Percentiles rank a stretch among this genome's conserved stretches.
phyloP scores from a whole-genome alignment of 2,329 filamentous ascomycete genomes.

The Penicillium hordei region DNA sequence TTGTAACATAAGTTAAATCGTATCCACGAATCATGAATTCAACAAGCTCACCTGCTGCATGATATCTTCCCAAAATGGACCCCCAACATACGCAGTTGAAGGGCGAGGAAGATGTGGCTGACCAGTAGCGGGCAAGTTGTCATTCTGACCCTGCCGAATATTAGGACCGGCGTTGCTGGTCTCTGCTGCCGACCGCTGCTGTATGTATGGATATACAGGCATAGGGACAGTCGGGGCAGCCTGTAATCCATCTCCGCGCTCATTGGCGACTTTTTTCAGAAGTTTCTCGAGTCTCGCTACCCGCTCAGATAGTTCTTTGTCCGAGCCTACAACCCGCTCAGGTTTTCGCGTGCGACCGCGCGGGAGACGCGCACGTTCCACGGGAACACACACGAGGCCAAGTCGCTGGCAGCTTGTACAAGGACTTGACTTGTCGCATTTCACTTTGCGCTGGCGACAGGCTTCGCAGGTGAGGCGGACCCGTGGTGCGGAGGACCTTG shows the following conservation, averaged over 20 bases:
- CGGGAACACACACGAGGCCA: slow-evolving; percentile 29
- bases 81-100: slow-evolving; percentile 20
- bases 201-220: not conserved
- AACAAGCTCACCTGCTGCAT: slow-evolving; percentile 25
- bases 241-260: slow-evolving; percentile 1
- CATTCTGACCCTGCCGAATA: slow-evolving; percentile 6
- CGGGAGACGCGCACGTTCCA: slow-evolving; percentile 34
- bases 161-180: slow-evolving; percentile 9
- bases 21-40: too few relatives aligned
- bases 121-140: not conserved
- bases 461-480: slow-evolving; percentile 34
- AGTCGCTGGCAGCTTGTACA: slow-evolving; percentile 33
- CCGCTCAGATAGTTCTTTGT: slow-evolving; percentile 24
- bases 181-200: not conserved
- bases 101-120: slow-evolving; percentile 16
- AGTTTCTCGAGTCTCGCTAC: slow-evolving; percentile 29
- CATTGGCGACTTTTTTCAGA: slow-evolving; percentile 17
- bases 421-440: slow-evolving; percentile 35
- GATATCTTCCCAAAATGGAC: slow-evolving; percentile 29
- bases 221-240: not conserved
- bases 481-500: slow-evolving; percentile 19
- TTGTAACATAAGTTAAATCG: not conserved
- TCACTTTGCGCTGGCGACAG: slow-evolving; percentile 36
- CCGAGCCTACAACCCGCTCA: slow-evolving; percentile 12
- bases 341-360: slow-evolving; percentile 30